Evolutionary conservation across 208 protist species (phyloP), one percentile per base, ranked within the genome.

Genomic region (Acanthamoeba lenticulata): DNA sequence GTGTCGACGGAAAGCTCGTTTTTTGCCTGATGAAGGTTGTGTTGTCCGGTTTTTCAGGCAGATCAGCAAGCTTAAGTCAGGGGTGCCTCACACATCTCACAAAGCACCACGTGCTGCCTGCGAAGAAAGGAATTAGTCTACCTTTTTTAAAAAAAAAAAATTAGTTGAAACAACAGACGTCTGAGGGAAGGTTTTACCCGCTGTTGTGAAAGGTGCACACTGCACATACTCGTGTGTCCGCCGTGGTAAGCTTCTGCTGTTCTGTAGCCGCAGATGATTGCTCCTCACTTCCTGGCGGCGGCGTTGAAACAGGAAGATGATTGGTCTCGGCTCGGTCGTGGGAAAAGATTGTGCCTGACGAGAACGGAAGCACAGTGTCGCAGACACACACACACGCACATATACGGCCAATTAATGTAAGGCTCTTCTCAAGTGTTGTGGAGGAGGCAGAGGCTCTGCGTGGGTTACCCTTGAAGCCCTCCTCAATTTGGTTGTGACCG

Each of bases 391-490:
- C 34, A 88, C 27, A 88, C 6, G 9, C 6, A 11, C 5, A 86
- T 1, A 52, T 4, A 88, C 0, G 6, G n/a, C 2, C 2, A 40
- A 42, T 36, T 40, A 24, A n/a, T 74, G 5, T 36, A 27, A 27
- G 6, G 21, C 6, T 27, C 11, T 79, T 29, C 24, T 21, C 24
- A 27, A 89, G 3, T 21, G 38, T 89, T 36, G 29, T 11, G 13
- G 24, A 67, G 29, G 24, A 21, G 13, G 17, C 69, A 88, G 29
- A 49, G 44, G n/a, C 13, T 11, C 34, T 9, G 38, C 9, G 38
- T 45, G 74, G 0, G 27, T 6, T 91, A 91, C 85, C 85, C 21
- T 91, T 91, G 85, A 91, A 91, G 7, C 85, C 85, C 85, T 91
- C 55, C 42, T 91, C 85, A 6, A 49, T 49, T 65, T 65, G 49